Conservation (phyloP, 306 rosid species). For the Hippophae rhamnoides region DNA sequence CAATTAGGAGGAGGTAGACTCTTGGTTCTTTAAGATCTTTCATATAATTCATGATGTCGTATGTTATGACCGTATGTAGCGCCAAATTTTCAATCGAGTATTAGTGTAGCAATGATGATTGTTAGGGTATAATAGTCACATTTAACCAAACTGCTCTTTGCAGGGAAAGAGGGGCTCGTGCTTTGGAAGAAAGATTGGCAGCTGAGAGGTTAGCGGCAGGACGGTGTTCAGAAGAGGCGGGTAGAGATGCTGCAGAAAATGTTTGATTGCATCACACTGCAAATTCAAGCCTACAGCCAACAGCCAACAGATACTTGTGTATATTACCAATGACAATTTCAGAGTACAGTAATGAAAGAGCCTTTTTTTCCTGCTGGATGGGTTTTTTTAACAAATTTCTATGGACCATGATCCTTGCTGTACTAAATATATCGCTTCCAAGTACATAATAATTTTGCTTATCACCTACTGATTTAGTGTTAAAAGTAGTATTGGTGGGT, state of each 20-base stretch:
- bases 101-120: no score
- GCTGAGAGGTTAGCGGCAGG: constrained; percentile 62
- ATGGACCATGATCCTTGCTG: constrained; percentile 17
- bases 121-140: no score
- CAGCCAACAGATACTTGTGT: constrained; percentile 8
- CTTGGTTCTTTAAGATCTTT: constrained; percentile 14
- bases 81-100: no score
- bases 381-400: constrained; percentile 25
- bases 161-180: constrained; percentile 93
- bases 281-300: constrained; percentile 1
- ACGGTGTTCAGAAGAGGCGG: constrained; percentile 36
- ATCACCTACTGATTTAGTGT: neutral
- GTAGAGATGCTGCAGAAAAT: constrained; percentile 39
- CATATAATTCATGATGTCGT: neutral
- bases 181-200: constrained; percentile 89
- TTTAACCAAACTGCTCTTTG: constrained; percentile 21
- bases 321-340: constrained; percentile 8
- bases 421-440: constrained; percentile 12
- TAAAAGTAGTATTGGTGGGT: no score
- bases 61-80: no score
- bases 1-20: constrained; percentile 74
- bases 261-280: constrained; percentile 37
- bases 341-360: constrained; percentile 18
- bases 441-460: neutral
- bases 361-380: constrained; percentile 6